Evolutionary conservation across 1,284 basidiomycete genomes (phyloP).

Genomic region (Ganoderma lucidum): DNA sequence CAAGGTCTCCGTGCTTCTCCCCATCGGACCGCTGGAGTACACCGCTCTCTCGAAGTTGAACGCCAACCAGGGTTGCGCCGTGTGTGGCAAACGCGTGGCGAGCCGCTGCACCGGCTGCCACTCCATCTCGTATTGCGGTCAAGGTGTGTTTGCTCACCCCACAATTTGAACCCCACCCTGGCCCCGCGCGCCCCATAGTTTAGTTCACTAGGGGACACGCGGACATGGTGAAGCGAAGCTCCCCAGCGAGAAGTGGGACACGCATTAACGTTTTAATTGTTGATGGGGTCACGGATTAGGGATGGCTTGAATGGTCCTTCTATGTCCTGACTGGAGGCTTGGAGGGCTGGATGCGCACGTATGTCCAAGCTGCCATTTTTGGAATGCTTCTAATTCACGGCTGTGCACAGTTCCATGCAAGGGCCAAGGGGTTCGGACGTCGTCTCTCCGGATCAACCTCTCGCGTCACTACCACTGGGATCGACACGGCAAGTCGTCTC

Average conservation of each 20-base stretch:
- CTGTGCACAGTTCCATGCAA: neutral
- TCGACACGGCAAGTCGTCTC: neutral
- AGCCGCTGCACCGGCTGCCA: conserved; percentile 48
- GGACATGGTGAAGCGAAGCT: neutral
- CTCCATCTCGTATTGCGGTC: conserved; percentile 47
- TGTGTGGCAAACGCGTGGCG: conserved; percentile 46
- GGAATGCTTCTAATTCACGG: neutral
- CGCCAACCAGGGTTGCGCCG: conserved; percentile 45
- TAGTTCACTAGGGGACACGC: neutral
- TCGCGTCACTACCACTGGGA: neutral
- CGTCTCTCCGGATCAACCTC: neutral
- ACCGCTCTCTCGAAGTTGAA: conserved; percentile 47
- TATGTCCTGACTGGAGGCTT: neutral
- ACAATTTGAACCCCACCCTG: neutral
- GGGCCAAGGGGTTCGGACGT: neutral
- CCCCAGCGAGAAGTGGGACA: neutral
- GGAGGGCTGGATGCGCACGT: neutral
- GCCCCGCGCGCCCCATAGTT: neutral
- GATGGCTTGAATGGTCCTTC: neutral
- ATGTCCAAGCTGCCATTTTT: neutral
- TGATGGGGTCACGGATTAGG: neutral
- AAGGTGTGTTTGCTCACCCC: conserved; percentile 31
- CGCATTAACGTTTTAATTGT: neutral
- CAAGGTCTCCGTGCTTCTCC: conserved; percentile 47
- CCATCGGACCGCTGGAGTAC: conserved; percentile 47